Evolutionary conservation across 2,329 filamentous ascomycete genomes (phyloP).

Genomic region (Lecanicillium sp.): DNA sequence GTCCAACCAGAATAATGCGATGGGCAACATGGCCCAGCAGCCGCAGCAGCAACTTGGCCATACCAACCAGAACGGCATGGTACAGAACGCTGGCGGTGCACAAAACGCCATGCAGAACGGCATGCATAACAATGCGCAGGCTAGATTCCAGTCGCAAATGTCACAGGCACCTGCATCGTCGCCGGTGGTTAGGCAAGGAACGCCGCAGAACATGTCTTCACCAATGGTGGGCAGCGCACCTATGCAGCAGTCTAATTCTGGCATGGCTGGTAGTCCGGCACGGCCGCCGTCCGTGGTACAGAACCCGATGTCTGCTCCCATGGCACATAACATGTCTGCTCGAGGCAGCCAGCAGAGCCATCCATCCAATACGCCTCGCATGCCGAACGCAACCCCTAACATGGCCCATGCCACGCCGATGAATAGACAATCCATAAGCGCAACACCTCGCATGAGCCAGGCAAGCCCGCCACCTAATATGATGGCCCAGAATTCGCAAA

Average conservation of each 20-base stretch:
- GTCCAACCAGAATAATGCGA: conserved; percentile 17
- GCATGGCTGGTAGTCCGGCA: conserved; percentile 60
- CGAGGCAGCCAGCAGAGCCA: conserved; percentile 62
- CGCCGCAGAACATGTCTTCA: conserved; percentile 57
- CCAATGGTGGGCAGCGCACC: conserved; percentile 54
- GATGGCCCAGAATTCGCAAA: conserved; percentile 50
- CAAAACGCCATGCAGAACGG: conserved; percentile 29
- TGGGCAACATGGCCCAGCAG: conserved; percentile 19
- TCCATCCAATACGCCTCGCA: conserved; percentile 53
- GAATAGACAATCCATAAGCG: conserved; percentile 39
- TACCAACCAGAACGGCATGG: conserved; percentile 27
- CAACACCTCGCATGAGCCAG: conserved; percentile 56
- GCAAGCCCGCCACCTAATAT: conserved; percentile 53
- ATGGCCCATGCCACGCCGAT: conserved; percentile 54
- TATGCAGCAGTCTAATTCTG: conserved; percentile 60
- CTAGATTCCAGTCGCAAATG: conserved; percentile 46
- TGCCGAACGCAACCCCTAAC: conserved; percentile 54
- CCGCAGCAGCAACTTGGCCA: conserved; percentile 17
- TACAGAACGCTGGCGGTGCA: conserved; percentile 28
- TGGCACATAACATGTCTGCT: conserved; percentile 55
- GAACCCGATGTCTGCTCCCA: conserved; percentile 51
- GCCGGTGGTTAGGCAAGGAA: conserved; percentile 57
- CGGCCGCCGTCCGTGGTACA: conserved; percentile 60
- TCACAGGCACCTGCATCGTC: conserved; percentile 60
- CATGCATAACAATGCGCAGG: conserved; percentile 28